Conservation (phyloP, 345 rosid species). For the Excoecaria cochinchinensis region DNA sequence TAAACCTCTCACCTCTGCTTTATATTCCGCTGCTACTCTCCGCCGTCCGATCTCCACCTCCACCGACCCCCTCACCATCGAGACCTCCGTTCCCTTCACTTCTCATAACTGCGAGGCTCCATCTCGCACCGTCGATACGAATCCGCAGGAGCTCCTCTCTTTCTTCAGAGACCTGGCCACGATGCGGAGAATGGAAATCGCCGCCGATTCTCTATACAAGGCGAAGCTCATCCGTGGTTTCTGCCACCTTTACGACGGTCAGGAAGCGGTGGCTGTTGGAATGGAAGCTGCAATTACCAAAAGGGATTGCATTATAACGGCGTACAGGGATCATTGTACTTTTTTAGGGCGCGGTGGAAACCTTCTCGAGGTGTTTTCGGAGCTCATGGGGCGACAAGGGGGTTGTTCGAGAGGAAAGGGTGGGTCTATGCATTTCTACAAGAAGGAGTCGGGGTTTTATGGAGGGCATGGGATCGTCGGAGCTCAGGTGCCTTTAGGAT, state of each 20-base stretch:
- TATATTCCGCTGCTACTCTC: slow-evolving; percentile 25
- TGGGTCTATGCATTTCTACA: slow-evolving; percentile 96
- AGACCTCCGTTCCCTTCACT: slow-evolving; percentile 87
- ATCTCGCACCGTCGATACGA: slow-evolving; percentile 74
- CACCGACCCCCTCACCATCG: slow-evolving; percentile 66
- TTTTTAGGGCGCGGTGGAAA: slow-evolving; percentile 86
- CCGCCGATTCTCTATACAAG: slow-evolving; percentile 96
- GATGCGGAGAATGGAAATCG: slow-evolving; percentile 98
- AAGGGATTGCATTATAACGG: slow-evolving; percentile 79
- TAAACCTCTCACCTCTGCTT: slow-evolving; percentile 28
- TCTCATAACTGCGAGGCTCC: slow-evolving; percentile 81
- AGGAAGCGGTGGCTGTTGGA: slow-evolving; percentile 90
- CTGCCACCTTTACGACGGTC: slow-evolving; percentile 98
- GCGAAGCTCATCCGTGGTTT: slow-evolving; percentile 97
- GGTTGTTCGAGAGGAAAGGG: slow-evolving; percentile 95
- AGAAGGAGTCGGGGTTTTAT: slow-evolving; percentile 74
- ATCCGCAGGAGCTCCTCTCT: slow-evolving; percentile 55
- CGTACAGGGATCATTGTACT: slow-evolving; percentile 89
- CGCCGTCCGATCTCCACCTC: slow-evolving; percentile 71
- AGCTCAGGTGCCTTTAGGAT: slow-evolving; percentile 89
- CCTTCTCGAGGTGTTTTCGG: slow-evolving; percentile 64
- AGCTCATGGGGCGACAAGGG: slow-evolving; percentile 88
- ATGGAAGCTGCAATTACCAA: slow-evolving; percentile 95
- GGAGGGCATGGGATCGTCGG: slow-evolving; percentile 99
- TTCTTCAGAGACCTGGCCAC: slow-evolving; percentile 82